Percentiles rank a stretch among this genome's conserved stretches.
These are phyloP conservation scores for Vigna hirtella DNA, from an alignment of 306 rosid species.

Conservation along the genomic window DNA sequence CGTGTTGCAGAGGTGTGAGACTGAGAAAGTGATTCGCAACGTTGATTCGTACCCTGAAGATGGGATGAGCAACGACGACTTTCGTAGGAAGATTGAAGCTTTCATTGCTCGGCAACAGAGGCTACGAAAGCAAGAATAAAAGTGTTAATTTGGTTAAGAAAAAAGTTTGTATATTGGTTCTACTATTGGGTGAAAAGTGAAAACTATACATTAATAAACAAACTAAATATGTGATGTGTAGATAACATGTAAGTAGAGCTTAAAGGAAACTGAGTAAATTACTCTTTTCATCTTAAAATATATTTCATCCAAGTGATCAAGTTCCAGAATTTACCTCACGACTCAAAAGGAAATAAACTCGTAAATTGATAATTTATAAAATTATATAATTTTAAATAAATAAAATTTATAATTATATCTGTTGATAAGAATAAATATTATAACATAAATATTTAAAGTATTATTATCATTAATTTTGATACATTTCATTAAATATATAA, in stretches of 20 bases:
- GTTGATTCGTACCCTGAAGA: constrained; percentile 59
- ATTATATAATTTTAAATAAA: too few relatives aligned
- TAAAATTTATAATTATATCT: too few relatives aligned
- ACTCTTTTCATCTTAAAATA: neutral
- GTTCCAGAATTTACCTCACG: too few relatives aligned
- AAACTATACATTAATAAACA: constrained; percentile 27
- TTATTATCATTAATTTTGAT: too few relatives aligned
- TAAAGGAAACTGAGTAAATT: neutral
- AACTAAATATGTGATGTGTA: constrained; percentile 25
- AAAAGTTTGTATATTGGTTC: neutral
- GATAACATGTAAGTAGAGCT: constrained; percentile 23
- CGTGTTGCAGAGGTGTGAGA: constrained; percentile 56
- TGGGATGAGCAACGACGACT: constrained; percentile 81
- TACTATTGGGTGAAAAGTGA: neutral
- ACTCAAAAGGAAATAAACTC: too few relatives aligned
- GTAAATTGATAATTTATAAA: too few relatives aligned
- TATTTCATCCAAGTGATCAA: too few relatives aligned
- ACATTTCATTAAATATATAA: too few relatives aligned
- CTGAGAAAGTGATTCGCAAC: constrained; percentile 45
- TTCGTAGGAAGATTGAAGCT: constrained; percentile 70
- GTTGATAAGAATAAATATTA: too few relatives aligned
- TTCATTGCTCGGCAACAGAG: constrained; percentile 88
- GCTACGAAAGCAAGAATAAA: constrained; percentile 57
- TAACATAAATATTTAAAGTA: too few relatives aligned
- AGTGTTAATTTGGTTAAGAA: neutral